phyloP scores from a whole-genome alignment of 106 monocot genomes.

The Hemerocallis citrina region DNA sequence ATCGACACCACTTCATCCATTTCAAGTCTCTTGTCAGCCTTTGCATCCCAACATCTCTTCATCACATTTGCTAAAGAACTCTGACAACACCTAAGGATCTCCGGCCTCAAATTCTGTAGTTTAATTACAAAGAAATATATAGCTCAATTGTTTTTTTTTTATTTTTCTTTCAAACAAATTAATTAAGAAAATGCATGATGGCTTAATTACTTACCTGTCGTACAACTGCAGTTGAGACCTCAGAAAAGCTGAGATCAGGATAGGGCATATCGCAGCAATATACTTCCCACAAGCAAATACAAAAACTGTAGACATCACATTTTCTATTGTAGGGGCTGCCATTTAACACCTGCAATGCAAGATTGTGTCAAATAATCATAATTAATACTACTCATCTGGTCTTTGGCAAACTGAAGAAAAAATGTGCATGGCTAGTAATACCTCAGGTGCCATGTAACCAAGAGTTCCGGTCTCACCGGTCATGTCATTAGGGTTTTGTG shows the following conservation, averaged over 20 bases:
- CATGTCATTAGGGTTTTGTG: conserved; percentile 90
- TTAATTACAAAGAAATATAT: background rate
- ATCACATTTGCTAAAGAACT: conserved; percentile 70
- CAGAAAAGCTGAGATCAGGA: conserved; percentile 81
- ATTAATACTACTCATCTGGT: too few species aligned
- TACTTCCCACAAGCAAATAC: conserved; percentile 90
- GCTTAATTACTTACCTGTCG: conserved; percentile 66
- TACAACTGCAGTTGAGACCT: conserved; percentile 85
- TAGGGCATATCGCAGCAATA: conserved; percentile 97
- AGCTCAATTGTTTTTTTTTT: background rate
- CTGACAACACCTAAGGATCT: conserved; percentile 84
- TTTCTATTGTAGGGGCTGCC: conserved; percentile 80
- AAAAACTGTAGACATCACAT: conserved; percentile 92
- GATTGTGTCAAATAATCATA: too few species aligned
- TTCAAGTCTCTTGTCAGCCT: conserved; percentile 75
- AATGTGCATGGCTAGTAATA: conserved; percentile 3
- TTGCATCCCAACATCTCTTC: conserved; percentile 93
- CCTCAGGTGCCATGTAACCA: conserved; percentile 90
- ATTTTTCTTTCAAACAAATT: background rate
- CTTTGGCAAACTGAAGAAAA: too few species aligned
- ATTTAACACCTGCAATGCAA: conserved; percentile 64
- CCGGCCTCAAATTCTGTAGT: conserved; percentile 79
- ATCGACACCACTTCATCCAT: conserved; percentile 83
- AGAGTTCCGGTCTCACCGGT: conserved; percentile 90
- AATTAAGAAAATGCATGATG: background rate